These are phyloP conservation scores for Stagonosporopsis chrysanthemi DNA, from an alignment of 2,329 filamentous ascomycete species.

Conservation along the genomic window DNA sequence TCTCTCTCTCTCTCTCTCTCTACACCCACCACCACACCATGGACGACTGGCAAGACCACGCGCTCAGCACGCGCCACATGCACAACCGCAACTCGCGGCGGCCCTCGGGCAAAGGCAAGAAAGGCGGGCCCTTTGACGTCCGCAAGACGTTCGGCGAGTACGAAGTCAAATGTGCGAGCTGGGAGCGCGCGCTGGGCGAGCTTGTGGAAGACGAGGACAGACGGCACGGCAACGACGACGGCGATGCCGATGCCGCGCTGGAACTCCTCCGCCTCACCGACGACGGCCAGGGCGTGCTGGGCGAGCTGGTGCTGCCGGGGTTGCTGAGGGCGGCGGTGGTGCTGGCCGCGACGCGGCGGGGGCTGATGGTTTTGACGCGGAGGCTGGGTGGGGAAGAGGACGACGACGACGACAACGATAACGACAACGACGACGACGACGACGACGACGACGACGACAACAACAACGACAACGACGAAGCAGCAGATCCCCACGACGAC, in stretches of 20 bases:
- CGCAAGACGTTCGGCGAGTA: constrained; percentile 36
- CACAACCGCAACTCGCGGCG: constrained; percentile 30
- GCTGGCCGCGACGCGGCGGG: constrained; percentile 29
- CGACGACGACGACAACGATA: not conserved
- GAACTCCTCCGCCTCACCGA: constrained; percentile 32
- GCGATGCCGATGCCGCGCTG: constrained; percentile 20
- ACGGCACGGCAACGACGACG: constrained; percentile 13
- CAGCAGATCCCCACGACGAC: not conserved
- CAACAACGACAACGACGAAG: not conserved
- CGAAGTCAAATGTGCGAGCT: constrained; percentile 30
- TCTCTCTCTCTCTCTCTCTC: too few species aligned
- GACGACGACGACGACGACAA: not conserved
- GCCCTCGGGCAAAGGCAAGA: constrained; percentile 20
- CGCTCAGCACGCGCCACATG: constrained; percentile 35
- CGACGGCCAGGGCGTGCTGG: constrained; percentile 30
- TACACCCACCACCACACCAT: constrained; percentile 1
- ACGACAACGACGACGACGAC: not conserved
- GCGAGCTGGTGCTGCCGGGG: constrained; percentile 27
- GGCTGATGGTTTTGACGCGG: constrained; percentile 16
- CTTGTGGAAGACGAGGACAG: not conserved
- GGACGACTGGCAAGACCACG: constrained; percentile 38
- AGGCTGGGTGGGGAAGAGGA: constrained; percentile 10
- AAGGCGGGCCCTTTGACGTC: constrained; percentile 29
- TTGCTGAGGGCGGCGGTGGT: constrained; percentile 24
- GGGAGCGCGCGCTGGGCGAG: constrained; percentile 21